Conservation (phyloP, 2,329 filamentous ascomycete species). For the Curvularia hawaiiensis region DNA sequence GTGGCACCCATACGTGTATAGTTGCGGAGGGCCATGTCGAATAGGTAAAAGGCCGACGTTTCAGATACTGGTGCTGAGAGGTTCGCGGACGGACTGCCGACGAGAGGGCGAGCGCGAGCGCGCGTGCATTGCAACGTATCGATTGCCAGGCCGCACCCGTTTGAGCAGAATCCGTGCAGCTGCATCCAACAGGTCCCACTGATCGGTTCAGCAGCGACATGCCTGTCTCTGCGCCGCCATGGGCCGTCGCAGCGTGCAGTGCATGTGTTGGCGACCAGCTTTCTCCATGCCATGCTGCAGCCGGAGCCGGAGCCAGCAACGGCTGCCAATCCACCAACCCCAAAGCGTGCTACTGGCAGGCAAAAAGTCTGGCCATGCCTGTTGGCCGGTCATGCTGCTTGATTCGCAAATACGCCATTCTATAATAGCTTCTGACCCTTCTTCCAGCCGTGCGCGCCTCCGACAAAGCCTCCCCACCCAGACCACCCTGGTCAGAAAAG, state of each 20-base stretch:
- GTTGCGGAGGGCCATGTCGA: neutral
- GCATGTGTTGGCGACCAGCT: slow-evolving; percentile 1
- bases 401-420: slow-evolving; percentile 18
- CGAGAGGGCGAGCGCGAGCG: neutral
- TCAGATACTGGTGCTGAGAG: neutral
- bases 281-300: slow-evolving; percentile 4
- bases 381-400: slow-evolving; percentile 13
- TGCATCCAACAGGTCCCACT: neutral
- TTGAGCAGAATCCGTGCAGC: neutral
- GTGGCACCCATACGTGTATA: neutral
- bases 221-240: neutral
- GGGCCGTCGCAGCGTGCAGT: neutral
- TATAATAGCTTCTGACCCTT: slow-evolving; percentile 12
- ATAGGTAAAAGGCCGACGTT: neutral
- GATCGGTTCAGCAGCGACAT: slow-evolving; percentile 7
- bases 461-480: slow-evolving; percentile 11
- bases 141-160: neutral
- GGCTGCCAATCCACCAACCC: slow-evolving; percentile 1
- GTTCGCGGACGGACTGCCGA: neutral
- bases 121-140: neutral
- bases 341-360: slow-evolving; percentile 1
- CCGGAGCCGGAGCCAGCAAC: slow-evolving; percentile 4
- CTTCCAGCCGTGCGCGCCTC: slow-evolving; percentile 9
- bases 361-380: slow-evolving; percentile 4
- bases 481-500: slow-evolving; percentile 8